Conservation (phyloP, 768 basidiomycete species). For the Cystobasidium ongulense region DNA sequence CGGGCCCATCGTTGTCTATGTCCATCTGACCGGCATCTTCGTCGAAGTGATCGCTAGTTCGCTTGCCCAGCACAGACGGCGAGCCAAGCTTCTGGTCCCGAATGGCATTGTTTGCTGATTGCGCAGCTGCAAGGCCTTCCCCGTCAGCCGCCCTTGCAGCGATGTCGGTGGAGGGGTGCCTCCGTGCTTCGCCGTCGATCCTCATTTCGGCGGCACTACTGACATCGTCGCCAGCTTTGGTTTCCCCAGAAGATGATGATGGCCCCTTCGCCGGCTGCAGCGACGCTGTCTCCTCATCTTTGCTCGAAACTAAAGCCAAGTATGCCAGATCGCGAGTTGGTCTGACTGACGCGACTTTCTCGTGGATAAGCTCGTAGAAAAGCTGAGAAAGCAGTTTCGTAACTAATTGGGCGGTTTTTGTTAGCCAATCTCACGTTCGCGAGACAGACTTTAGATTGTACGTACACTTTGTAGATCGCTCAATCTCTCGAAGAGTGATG, state of each 20-base stretch:
- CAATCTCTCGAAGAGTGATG: conserved; percentile 70
- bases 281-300: conserved; percentile 73
- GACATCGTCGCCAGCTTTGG: neutral
- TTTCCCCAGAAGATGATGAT: neutral
- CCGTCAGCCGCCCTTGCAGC: neutral
- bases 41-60: conserved; percentile 33
- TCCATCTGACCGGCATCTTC: conserved; percentile 5
- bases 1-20: conserved; percentile 8
- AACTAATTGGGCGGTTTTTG: conserved; percentile 50
- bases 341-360: conserved; percentile 61
- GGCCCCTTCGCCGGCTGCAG: neutral
- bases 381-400: conserved; percentile 68
- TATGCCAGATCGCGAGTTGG: conserved; percentile 81
- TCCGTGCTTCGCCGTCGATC: neutral
- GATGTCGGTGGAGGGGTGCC: neutral
- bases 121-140: conserved; percentile 22
- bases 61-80: conserved; percentile 38
- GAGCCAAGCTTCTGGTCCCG: conserved; percentile 3
- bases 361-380: conserved; percentile 66
- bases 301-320: conserved; percentile 77
- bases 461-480: conserved; percentile 75
- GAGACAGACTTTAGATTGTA: neutral
- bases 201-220: neutral
- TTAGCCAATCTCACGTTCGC: neutral
- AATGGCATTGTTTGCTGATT: neutral